Percentiles rank a stretch among this genome's conserved stretches.
Evolutionary conservation across 1,284 basidiomycete species (phyloP).

Genomic region (Tranzscheliella williamsii): DNA sequence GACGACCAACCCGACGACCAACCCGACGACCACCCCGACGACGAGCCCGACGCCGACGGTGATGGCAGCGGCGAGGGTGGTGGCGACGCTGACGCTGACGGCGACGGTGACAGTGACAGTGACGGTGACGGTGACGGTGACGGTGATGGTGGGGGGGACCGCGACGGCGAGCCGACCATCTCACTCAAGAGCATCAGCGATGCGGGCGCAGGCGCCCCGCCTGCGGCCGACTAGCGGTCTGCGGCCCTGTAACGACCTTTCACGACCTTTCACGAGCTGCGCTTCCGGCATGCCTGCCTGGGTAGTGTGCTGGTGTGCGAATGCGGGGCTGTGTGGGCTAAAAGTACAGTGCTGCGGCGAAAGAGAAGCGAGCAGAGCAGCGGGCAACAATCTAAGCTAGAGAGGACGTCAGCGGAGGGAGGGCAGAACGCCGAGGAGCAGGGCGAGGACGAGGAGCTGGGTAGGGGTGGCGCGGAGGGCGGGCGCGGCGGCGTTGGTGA

Average conservation of each 20-base stretch:
- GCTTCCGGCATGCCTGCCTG: background rate
- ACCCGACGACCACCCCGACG: conserved; percentile 5
- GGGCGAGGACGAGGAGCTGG: no score
- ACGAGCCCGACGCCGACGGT: background rate
- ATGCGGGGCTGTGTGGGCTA: background rate
- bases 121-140: conserved; percentile 8
- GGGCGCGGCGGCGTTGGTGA: background rate
- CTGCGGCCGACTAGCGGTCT: no score
- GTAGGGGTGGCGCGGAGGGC: no score
- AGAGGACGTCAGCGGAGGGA: no score
- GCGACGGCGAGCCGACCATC: conserved; percentile 26
- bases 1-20: conserved; percentile 5
- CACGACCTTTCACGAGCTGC: no score
- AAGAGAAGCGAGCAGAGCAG: background rate
- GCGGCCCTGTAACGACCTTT: background rate
- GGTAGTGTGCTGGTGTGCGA: background rate
- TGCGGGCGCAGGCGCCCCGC: no score
- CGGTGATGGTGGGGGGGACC: conserved; percentile 1
- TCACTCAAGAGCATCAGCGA: conserved; percentile 6
- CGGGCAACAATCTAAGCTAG: no score
- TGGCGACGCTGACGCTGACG: conserved; percentile 6
- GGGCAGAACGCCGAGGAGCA: no score
- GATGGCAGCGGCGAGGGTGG: conserved; percentile 9
- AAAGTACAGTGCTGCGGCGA: background rate
- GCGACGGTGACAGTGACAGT: conserved; percentile 1